Percentiles rank a stretch among this genome's conserved stretches.
Conservation (phyloP, 2,329 filamentous ascomycete species). For the Fusarium beomiforme region DNA sequence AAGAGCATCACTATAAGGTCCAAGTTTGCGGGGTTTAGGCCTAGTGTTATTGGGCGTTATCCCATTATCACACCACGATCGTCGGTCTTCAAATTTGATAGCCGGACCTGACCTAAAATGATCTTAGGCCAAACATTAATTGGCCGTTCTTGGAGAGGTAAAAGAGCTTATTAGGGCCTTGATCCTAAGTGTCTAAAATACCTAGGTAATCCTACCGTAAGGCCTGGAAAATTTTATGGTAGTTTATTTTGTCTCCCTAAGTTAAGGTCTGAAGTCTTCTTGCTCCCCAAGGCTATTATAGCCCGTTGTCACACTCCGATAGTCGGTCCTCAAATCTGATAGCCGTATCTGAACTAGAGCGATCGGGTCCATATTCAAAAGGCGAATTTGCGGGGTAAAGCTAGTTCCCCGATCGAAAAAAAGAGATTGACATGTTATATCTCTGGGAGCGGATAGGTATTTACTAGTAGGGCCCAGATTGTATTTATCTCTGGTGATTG, state of each 20-base stretch:
- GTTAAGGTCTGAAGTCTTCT: no score
- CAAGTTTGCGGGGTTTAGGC: background rate
- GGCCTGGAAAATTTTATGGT: no score
- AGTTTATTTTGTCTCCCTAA: no score
- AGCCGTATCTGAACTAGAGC: background rate
- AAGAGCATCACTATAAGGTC: background rate
- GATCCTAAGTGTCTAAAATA: no score
- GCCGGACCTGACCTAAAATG: no score
- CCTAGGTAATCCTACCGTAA: no score
- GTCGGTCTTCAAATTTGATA: no score
- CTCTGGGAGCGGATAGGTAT: background rate
- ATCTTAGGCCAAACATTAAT: no score
- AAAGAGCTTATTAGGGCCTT: no score
- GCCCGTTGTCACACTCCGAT: background rate
- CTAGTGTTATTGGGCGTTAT: no score
- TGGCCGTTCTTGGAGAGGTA: no score
- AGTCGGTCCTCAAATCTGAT: slow-evolving; percentile 21
- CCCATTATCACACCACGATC: no score
- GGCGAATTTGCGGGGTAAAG: slow-evolving; percentile 17
- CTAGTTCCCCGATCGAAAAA: slow-evolving; percentile 1
- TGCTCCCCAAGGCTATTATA: background rate
- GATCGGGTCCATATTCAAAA: background rate
- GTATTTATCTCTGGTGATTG: background rate
- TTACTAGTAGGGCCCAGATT: background rate
- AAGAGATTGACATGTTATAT: background rate